Evolutionary conservation across 2,329 filamentous ascomycete genomes (phyloP), one percentile per base, ranked within the genome.

Genomic region (Sporothrix pseudoabietina): DNA sequence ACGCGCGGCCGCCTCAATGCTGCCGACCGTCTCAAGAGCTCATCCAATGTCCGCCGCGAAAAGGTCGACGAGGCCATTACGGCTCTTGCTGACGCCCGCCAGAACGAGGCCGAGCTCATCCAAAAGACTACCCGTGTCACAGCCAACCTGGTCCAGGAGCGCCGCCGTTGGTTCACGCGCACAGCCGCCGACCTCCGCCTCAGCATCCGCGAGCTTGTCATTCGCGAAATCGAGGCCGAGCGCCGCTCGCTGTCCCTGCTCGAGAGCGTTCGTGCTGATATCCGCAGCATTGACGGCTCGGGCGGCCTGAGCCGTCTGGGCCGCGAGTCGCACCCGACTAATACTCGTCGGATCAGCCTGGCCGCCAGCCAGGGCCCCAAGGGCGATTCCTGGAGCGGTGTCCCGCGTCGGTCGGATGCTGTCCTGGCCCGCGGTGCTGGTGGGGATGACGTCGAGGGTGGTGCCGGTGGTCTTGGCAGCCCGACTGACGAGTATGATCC

Each of bases 41-140:
- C 90, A 81, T 92, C 93, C 19, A 96, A 90, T 73, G 94, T 99
- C 49, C 92, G 94, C 75, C 88, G 92, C 49, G 96, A 99, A 80
- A 99, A 98, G 84, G 96, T 98, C 39, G 96, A 99, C 80, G 96
- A 99, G 82, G 96, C 96, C n/a, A 97, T 99, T 78, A 87, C 90
- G 22, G 89, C 94, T 4, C 87, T 98, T 4, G 94, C 97, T 76
- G 96, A 98, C 79, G 96, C 96, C 4, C 88, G 92, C 72, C 90
- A 88, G 76, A 90, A 92, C 77, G 96, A 99, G 82, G 85, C 90
- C 16, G 92, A 94, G 78, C 88, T 99, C 32, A 88, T 89, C 75
- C 89, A 92, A 78, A 98, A 97, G 84, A 97, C 94, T 0, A 90
- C 94, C 75, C 89, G 93, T 66, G 95, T 99, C 10, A 98, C 96